Evolutionary conservation across 768 basidiomycete species (phyloP), one percentile per base, ranked within the genome.

Genomic region (Lactarius evosmus): DNA sequence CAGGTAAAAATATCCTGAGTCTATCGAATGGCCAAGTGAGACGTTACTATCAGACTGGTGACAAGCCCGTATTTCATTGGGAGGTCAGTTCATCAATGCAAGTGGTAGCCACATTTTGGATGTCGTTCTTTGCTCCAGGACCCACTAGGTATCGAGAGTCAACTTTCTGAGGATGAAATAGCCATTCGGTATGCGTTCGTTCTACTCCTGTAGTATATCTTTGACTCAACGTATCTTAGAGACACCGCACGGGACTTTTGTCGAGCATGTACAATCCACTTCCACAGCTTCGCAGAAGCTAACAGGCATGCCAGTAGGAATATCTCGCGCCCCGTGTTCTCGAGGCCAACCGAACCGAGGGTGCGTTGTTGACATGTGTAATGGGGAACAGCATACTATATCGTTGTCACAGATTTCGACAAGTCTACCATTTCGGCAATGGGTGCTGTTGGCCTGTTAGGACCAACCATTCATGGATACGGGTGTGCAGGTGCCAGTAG

Each of bases 401-500:
- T 8, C 22, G 1, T 41, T 9, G 38, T 52, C 14, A 53, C 72
- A 92, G 91, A 89, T 71, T 95, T 93, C 75, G 82, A 95, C 74
- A 80, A 80, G 63, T 77, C 80, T 7, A 85, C 93, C 56, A 78
- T 98, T 25, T 84, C 85, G 9, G 93, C 96, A 74, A 97, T 98
- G 95, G 96, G 96, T 5, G 83, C 86, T 65, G 79, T 98, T 4
- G 96, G 96, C 2, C 77, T 98, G 16, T 80, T 98, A 1, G 96
- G 96, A 0, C 87, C 95, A 2, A 98, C 95, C 0, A 98, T 98
- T 67, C 74, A 88, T 63, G 95, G 93, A 0, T 97, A 97, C 67
- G 94, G 91, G 27, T 98, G 96, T 71, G 95, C 96, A 0, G 95
- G 96, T 25, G 87, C 85, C 19, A 91, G 88, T 69, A 89, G 87